Evolutionary conservation across 306 rosid species (phyloP), one percentile per base, ranked within the genome.

Genomic region (Quercus parvula): DNA sequence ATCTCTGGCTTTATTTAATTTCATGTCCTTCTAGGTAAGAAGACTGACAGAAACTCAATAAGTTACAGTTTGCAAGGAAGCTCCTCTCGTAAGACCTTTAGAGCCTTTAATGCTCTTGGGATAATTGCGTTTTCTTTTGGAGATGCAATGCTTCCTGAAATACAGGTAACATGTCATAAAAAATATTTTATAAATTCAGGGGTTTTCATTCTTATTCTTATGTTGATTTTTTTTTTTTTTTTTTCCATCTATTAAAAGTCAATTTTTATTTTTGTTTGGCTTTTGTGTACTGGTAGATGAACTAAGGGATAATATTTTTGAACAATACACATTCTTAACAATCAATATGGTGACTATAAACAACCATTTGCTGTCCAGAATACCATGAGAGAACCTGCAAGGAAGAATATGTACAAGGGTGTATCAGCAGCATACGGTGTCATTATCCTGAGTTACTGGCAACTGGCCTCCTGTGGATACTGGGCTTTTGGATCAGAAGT

Each of bases 401-500:
- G 79, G 89, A 90, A 78, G 79, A 92, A 90, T 64, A 85, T 89
- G 95, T 89, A 87, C 51, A 92, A 81, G 81, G 83, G 91, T 61
- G 90, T 92, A 77, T 86, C 95, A 67, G 92, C 93, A 58, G 92
- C 93, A 61, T 92, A 90, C 74, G 72, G 70, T 76, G 78, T 89
- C 63, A 90, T 92, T 46, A 82, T 89, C 74, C 56, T 89, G 88
- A 87, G 77, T 82, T 90, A 90, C 77, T 90, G 97, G 95, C 90
- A 61, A 58, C 55, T 92, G 74, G 92, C 93, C 64, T 86, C 87
- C 74, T 67, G 78, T 14, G 92, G 97, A 31, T 90, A 87, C 77
- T 90, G 92, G 93, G 97, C 97, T 25, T 92, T 92, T 8, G 93
- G 97, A 67, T 92, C 97, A 73, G 35, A 86, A 83, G 97, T 92